Conservation (phyloP, 202 grass and related monocot genomes). For the Dendrocalamus latiflorus region DNA sequence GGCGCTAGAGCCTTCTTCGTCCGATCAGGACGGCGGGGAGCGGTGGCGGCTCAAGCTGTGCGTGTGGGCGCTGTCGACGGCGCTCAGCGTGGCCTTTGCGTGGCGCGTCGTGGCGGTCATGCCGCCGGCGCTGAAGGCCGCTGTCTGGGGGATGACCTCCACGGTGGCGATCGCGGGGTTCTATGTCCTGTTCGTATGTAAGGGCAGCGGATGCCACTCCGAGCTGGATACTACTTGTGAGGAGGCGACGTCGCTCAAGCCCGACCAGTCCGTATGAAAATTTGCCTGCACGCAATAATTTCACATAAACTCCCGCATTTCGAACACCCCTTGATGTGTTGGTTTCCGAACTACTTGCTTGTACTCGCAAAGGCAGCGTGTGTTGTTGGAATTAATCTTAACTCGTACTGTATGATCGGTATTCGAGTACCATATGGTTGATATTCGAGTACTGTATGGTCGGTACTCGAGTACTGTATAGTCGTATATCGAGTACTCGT, state of each 20-base stretch:
- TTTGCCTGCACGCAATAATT: too few relatives aligned
- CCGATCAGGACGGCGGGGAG: background rate
- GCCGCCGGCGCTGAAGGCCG: background rate
- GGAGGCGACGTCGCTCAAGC: background rate
- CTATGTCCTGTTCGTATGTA: background rate
- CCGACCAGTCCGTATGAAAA: background rate
- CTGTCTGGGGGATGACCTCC: conserved; percentile 25
- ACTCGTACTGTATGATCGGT: too few relatives aligned
- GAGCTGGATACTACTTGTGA: background rate
- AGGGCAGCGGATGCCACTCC: too few relatives aligned
- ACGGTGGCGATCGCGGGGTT: background rate
- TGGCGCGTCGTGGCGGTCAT: conserved; percentile 14
- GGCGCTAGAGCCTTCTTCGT: background rate
- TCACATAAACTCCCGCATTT: too few relatives aligned
- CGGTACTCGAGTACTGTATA: too few relatives aligned
- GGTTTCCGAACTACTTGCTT: too few relatives aligned
- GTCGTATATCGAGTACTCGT: too few relatives aligned
- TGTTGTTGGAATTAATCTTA: too few relatives aligned
- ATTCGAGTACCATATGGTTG: too few relatives aligned
- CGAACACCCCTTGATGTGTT: too few relatives aligned
- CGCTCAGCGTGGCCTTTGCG: background rate
- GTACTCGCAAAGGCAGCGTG: too few relatives aligned
- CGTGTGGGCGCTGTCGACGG: conserved; percentile 12
- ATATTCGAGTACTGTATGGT: too few relatives aligned
- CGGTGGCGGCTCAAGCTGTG: background rate